Evolutionary conservation across 2,329 filamentous ascomycete species (phyloP).

Genomic region (Myotisia sp.): DNA sequence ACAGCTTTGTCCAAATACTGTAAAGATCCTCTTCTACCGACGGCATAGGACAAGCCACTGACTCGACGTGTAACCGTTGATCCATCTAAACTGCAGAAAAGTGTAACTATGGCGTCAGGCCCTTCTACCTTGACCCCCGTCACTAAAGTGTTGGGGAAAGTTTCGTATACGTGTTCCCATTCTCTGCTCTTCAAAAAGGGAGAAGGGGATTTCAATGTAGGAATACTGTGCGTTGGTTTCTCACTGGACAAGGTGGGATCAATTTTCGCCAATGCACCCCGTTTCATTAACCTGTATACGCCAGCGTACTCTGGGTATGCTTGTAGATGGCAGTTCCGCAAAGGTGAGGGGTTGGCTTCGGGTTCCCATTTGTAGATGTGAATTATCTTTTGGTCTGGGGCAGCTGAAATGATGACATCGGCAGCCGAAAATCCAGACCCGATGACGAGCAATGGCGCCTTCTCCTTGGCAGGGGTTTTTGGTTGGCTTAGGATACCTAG

Average conservation of each 20-base stretch:
- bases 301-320: conserved; percentile 50
- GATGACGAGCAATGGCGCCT: conserved; percentile 39
- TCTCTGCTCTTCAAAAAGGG: conserved; percentile 35
- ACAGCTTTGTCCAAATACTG: conserved; percentile 37
- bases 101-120: conserved; percentile 26
- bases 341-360: conserved; percentile 39
- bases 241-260: conserved; percentile 11
- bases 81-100: conserved; percentile 32
- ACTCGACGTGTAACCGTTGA: conserved; percentile 33
- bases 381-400: conserved; percentile 38
- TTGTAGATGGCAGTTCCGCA: conserved; percentile 45
- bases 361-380: conserved; percentile 49
- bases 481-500: conserved; percentile 18
- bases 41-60: conserved; percentile 39
- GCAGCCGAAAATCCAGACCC: conserved; percentile 50
- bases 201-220: conserved; percentile 24
- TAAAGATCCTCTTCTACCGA: conserved; percentile 42
- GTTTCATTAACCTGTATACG: conserved; percentile 47
- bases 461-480: conserved; percentile 6
- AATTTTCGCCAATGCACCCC: conserved; percentile 25
- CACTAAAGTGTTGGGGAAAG: conserved; percentile 40
- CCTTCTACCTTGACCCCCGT: conserved; percentile 23
- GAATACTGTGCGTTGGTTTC: conserved; percentile 18
- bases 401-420: conserved; percentile 44
- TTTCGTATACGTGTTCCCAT: conserved; percentile 41